phyloP scores from a whole-genome alignment of 345 rosid genomes.

The Melaleuca quinquenervia region DNA sequence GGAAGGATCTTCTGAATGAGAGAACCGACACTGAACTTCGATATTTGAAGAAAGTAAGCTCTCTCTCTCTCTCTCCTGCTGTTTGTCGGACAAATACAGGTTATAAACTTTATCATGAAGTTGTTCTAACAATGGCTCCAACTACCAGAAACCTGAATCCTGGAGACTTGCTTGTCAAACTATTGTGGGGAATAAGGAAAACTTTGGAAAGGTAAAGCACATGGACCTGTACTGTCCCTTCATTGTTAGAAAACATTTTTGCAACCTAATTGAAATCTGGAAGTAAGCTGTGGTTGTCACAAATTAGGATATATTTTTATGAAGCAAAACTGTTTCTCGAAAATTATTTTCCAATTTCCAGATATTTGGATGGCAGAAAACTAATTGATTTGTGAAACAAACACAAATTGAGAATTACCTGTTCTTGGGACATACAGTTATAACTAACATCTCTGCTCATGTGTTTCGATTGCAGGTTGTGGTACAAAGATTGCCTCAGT shows the following conservation, averaged over 20 bases:
- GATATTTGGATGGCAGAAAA: not conserved
- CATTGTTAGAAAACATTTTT: not conserved
- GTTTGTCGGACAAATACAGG: not conserved
- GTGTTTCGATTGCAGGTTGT: conserved; percentile 39
- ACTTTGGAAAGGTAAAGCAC: conserved; percentile 62
- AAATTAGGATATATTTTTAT: not conserved
- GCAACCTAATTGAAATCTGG: not conserved
- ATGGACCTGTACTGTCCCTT: not conserved
- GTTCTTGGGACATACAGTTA: not conserved
- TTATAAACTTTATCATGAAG: not conserved
- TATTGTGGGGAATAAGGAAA: conserved; percentile 81
- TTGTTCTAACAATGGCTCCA: not conserved
- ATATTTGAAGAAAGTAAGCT: conserved; percentile 52
- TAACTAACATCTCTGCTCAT: not conserved
- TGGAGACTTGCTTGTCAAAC: conserved; percentile 93
- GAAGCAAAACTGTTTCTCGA: not conserved
- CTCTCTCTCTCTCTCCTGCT: not conserved
- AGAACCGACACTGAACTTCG: conserved; percentile 59
- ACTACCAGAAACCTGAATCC: conserved; percentile 64
- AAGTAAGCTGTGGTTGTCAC: not conserved
- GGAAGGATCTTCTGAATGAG: conserved; percentile 65
- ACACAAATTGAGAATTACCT: not conserved
- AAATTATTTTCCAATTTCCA: not conserved
- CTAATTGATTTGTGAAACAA: not conserved
- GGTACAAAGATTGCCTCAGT: conserved; percentile 76